Base-by-base conservation (phyloP, 768 basidiomycete genomes). In the Mycena latifolia region DNA sequence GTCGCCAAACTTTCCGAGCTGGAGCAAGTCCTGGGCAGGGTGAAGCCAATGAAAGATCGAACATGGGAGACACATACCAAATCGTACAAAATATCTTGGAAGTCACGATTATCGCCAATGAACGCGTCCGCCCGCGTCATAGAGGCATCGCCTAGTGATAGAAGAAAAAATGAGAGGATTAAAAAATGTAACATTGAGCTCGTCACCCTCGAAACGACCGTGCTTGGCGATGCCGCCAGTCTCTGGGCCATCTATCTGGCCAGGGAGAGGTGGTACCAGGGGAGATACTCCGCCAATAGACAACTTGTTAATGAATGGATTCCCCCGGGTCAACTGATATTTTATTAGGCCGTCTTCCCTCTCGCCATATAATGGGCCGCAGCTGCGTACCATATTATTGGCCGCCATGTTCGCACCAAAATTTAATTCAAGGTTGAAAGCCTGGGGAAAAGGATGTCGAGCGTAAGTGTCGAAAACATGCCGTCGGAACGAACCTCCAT, bases 41-140 rank as follows among this genome's bases (percentile, higher is more conserved):
- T n/a, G 3, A n/a, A 52, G 29, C 25, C 5, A 29, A 35, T 9
- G 25, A 37, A 11, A 7, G 22, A 18, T 22, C 2, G 14, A 22
- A 22, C 47, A 29, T 14, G 24, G 48, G 29, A 10, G 6, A 35
- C 27, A 46, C 37, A 24, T 51, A 57, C 63, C 29, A 61, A 24
- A 54, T 65, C 68, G 37, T 66, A 69, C 14, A 69, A 20, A 29
- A 65, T 62, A 20, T 66, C 50, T 58, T 69, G 68, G 18, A 69
- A 69, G 52, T 69, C 27, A 5, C 68, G 60, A 27, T 69, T 69
- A 24, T 69, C 68, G 28, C 68, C 68, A 35, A 69, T 69, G 45
- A 69, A 65, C n/a, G n/a, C n/a, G n/a, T n/a, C n/a, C n/a, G n/a
- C n/a, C n/a, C n/a, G n/a, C n/a, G n/a, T n/a, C n/a, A 29, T 60